Conservation (phyloP, 108 stramenopile species). For the Cyclotella baltica region DNA sequence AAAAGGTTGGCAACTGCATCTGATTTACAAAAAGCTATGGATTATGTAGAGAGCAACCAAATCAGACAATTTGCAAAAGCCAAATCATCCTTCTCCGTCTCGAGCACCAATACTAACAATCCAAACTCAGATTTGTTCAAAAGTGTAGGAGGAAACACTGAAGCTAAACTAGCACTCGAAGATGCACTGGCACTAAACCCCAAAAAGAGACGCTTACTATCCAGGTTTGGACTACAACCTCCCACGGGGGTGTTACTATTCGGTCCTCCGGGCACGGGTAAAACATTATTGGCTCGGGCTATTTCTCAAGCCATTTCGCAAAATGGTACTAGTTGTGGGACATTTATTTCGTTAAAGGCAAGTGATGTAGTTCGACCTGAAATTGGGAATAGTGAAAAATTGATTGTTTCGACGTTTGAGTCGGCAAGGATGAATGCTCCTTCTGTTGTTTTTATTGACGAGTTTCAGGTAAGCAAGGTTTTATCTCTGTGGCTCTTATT, state of each 20-base stretch:
- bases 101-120: slow-evolving; percentile 6
- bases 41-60: slow-evolving; percentile 11
- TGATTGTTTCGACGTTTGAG: slow-evolving; percentile 76
- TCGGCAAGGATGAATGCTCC: slow-evolving; percentile 76
- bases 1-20: slow-evolving; percentile 32
- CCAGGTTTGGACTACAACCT: slow-evolving; percentile 63
- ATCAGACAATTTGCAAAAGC: background rate
- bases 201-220: slow-evolving; percentile 51
- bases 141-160: slow-evolving; percentile 75
- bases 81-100: slow-evolving; percentile 23
- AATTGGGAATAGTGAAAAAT: slow-evolving; percentile 85
- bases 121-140: slow-evolving; percentile 46
- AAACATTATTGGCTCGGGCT: slow-evolving; percentile 84
- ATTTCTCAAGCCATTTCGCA: slow-evolving; percentile 53
- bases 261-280: slow-evolving; percentile 88
- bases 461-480: slow-evolving; percentile 62
- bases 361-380: slow-evolving; percentile 78
- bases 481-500: background rate
- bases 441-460: slow-evolving; percentile 84
- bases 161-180: slow-evolving; percentile 79
- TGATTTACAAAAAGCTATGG: slow-evolving; percentile 57
- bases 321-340: slow-evolving; percentile 38
- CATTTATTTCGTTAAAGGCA: slow-evolving; percentile 78
- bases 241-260: slow-evolving; percentile 82
- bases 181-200: slow-evolving; percentile 79